These are phyloP conservation scores for Cutaneotrichosporon spelunceum DNA, from an alignment of 1,284 basidiomycete species.

Conservation along the genomic window DNA sequence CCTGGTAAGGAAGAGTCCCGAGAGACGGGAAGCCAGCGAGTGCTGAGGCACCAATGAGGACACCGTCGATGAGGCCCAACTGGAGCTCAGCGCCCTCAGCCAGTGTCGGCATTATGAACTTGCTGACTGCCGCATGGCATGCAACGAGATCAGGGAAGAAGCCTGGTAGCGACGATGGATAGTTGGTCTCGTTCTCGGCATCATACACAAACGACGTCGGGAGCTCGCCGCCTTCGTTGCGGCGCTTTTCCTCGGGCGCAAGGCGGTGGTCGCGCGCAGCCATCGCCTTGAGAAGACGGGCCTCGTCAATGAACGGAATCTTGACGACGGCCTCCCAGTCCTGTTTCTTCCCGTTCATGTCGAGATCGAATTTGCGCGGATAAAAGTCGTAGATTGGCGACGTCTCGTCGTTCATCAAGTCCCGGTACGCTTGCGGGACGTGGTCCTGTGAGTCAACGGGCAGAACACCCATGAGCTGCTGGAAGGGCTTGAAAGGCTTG, in stretches of 20 bases:
- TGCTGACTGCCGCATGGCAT: constrained; percentile 72
- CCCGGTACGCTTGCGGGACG: constrained; percentile 79
- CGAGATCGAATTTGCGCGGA: constrained; percentile 81
- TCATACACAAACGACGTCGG: constrained; percentile 77
- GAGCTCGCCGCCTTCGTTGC: constrained; percentile 72
- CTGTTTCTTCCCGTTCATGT: constrained; percentile 96
- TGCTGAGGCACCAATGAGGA: constrained; percentile 77
- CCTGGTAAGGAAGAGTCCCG: constrained; percentile 78
- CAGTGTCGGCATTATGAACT: constrained; percentile 82
- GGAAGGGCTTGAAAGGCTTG: constrained; percentile 86
- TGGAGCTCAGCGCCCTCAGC: constrained; percentile 76
- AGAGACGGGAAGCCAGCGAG: constrained; percentile 95
- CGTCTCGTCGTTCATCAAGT: constrained; percentile 79
- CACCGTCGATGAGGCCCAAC: constrained; percentile 83
- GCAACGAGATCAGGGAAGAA: constrained; percentile 90
- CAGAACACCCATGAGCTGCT: constrained; percentile 97
- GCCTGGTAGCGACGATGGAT: constrained; percentile 86
- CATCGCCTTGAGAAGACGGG: constrained; percentile 78
- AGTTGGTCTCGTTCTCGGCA: constrained; percentile 61
- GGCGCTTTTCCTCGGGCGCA: constrained; percentile 68
- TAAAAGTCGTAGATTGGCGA: constrained; percentile 96
- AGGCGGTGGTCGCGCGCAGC: constrained; percentile 73
- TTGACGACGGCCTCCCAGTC: constrained; percentile 99
- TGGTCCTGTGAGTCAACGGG: constrained; percentile 84
- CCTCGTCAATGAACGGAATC: constrained; percentile 95